Base-by-base conservation (phyloP, 129 eudicot genomes). In the Tanacetum coccineum region DNA sequence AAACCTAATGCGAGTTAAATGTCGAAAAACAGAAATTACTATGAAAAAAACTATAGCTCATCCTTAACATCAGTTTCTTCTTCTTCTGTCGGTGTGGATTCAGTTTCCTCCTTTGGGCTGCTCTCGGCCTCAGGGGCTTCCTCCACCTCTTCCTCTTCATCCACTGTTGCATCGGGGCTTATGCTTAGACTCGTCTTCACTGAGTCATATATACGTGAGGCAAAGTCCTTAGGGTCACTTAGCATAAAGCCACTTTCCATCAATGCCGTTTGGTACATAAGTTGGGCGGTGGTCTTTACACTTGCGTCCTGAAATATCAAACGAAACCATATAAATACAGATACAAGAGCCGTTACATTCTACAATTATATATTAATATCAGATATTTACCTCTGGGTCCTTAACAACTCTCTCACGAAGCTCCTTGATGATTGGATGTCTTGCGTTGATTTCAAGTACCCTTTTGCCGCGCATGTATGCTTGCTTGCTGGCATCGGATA, bases 401-500 rank as follows among this genome's bases (percentile, higher is more conserved):
- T 79, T 86, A 0, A 77, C 96, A 3, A 93, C 95, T 75, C 95
- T 81, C 67, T 84, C 96, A 12, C 89, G 85, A 21, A 93, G 92
- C 83, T 88, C 96, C 81, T 86, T 93, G 36, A 93, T 82, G 64
- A 93, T 89, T 0, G 99, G 99, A 78, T 93, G 99, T 45, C 99
- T 82, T 1, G 99, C 90, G 64, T 93, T 93, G 66, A 93, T 93
- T 65, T 93, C 99, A 6, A 93, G 95, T 13, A 93, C 99, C 82
- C 99, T 79, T 83, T 93, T 93, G 10, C 99, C 99, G 45, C 86
- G 84, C 99, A 84, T 89, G 74, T 93, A 86, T 6, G 92, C 96
- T 81, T 93, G 96, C 76, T 86, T 89, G 72, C 74, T 81, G 7
- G 99, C 82, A 72, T 86, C 99, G 0, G 96, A 89, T 0, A 93